Percentiles rank a stretch among this genome's conserved stretches.
phyloP scores from a whole-genome alignment of 371 early-diverging fungal species.

The Rozella allomycis region DNA sequence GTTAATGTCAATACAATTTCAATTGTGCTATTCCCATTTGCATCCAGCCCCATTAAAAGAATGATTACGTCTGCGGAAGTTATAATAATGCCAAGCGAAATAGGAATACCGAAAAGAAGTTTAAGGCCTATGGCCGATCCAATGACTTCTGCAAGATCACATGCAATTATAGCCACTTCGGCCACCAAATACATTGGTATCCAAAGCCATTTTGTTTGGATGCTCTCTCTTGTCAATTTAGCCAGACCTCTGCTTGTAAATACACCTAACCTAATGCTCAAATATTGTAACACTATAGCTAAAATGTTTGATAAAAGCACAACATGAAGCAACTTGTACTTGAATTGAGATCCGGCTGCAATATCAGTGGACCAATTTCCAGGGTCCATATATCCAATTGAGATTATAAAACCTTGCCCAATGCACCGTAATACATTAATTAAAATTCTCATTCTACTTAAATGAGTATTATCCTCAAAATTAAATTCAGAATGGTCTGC shows the following conservation, averaged over 20 bases:
- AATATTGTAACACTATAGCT: conserved; percentile 49
- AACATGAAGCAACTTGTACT: conserved; percentile 45
- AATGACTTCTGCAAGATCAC: conserved; percentile 59
- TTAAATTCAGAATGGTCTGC: too few species aligned
- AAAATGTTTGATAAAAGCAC: conserved; percentile 48
- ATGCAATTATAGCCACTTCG: conserved; percentile 50
- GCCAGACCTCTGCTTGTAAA: conserved; percentile 40
- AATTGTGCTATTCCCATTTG: conserved; percentile 31
- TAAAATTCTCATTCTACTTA: too few species aligned
- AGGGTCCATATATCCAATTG: conserved; percentile 48
- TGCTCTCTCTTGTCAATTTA: conserved; percentile 33
- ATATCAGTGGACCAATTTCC: conserved; percentile 59
- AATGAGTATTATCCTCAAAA: too few species aligned
- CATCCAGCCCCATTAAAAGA: conserved; percentile 37
- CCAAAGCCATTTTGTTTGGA: conserved; percentile 28
- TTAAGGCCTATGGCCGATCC: conserved; percentile 60
- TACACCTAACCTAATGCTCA: conserved; percentile 53
- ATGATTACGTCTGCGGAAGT: conserved; percentile 53
- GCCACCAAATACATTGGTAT: conserved; percentile 39
- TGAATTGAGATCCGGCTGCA: conserved; percentile 43
- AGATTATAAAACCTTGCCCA: too few species aligned
- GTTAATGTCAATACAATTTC: too few species aligned
- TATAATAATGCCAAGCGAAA: conserved; percentile 50
- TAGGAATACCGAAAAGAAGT: conserved; percentile 43
- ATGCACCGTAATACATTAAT: too few species aligned